phyloP scores from a whole-genome alignment of 495 filamentous ascomycete genomes.

The Annulohypoxylon stygium region DNA sequence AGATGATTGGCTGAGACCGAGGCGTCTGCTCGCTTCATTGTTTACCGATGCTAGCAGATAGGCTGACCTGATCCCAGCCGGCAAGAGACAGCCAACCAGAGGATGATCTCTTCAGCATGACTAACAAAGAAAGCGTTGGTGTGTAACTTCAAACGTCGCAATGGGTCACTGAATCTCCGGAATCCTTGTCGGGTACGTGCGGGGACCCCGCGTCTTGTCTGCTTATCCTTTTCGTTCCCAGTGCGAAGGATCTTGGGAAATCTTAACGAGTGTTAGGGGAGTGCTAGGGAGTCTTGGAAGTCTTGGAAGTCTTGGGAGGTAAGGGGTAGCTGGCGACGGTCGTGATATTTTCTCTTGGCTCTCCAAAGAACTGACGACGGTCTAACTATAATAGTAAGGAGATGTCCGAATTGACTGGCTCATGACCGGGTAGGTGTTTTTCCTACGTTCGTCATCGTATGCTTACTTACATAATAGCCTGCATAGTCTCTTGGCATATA shows the following conservation, averaged over 20 bases:
- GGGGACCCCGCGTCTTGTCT: constrained; percentile 39
- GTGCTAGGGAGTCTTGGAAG: background rate
- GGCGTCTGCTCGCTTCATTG: background rate
- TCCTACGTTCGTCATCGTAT: background rate
- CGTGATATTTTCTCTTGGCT: constrained; percentile 16
- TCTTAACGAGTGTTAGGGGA: background rate
- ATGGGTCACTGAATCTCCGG: background rate
- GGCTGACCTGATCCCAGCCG: background rate
- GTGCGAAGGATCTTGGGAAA: constrained; percentile 16
- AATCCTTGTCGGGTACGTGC: constrained; percentile 6
- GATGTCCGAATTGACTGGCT: background rate
- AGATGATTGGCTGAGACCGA: constrained; percentile 1
- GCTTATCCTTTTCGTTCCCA: constrained; percentile 13
- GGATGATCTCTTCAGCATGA: constrained; percentile 15
- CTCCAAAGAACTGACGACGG: constrained; percentile 1
- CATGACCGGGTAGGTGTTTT: constrained; percentile 8
- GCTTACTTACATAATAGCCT: background rate
- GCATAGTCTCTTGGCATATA: background rate
- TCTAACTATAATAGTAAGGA: constrained; percentile 15
- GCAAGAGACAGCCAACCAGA: background rate
- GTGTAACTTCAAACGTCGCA: constrained; percentile 1
- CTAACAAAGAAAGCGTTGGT: constrained; percentile 13
- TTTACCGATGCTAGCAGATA: constrained; percentile 7
- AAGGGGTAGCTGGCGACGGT: constrained; percentile 8
- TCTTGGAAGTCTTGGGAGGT: constrained; percentile 9